Base-by-base conservation (phyloP, 2,329 filamentous ascomycete genomes). In the Magnaporthiopsis poae region DNA sequence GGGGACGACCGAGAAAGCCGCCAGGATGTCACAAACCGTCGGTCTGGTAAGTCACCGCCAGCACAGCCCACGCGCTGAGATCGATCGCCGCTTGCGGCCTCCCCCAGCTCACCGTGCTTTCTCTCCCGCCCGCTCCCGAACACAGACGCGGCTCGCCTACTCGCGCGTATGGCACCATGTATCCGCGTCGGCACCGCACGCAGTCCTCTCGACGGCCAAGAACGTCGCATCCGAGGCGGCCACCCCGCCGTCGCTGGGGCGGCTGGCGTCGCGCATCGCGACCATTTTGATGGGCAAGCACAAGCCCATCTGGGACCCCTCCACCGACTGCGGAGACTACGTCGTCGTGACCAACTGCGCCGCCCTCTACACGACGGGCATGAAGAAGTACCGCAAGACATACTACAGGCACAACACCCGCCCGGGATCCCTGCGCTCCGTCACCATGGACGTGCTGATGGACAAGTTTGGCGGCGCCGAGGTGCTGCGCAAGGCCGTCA, bases 261-360 rank as follows among this genome's bases (percentile, higher is more conserved):
- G 94, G 60, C 84, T 97, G 65, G 94, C 94, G 69, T 92, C 90
- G 65, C 88, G 90, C 69, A 96, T 97, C 77, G 94, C 93, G 69
- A 82, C 89, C 66, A 83, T 91, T 68, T 87, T 97, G 65, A 97
- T 98, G 93, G 95, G 95, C 80, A 99, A 99, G 84, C 90, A 99
- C 85, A 99, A 99, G 81, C 95, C 95, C 29, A 96, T 95, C 78
- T 99, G 88, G 81, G 91, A 98, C 80, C 95, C 95, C 1, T 96
- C 92, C 29, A 97, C 93, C 69, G 95, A 99, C 83, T 98, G 95
- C 84, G 95, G 95, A 72, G 95, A 99, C 86, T 99, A 99, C 78
- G 93, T 99, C 15, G 94, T 99, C 0, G 93, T 95, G 65, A 91
- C 91, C 56, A 89, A 92, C 77, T 98, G 95, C 82, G 86, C 90